Evolutionary conservation across 2,329 filamentous ascomycete species (phyloP), one percentile per base, ranked within the genome.

Genomic region (Fusarium sacchari): DNA sequence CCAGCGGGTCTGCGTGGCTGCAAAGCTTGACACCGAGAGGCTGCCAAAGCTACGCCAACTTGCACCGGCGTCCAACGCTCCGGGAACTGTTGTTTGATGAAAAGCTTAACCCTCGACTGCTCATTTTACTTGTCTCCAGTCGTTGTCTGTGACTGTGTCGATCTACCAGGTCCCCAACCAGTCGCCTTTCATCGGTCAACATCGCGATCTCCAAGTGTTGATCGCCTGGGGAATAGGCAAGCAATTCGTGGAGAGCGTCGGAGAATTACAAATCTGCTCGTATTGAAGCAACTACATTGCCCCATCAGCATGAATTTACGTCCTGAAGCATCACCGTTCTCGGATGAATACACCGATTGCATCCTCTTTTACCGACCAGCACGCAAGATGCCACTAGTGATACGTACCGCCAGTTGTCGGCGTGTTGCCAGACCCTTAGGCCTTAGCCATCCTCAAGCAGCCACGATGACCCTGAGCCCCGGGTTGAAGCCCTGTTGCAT

Each of bases 401-500:
- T 72, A 69, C 60, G 50, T 62, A 72, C 60, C 57, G 26, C 56
- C 55, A 71, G 42, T 50, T 65, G 57, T 73, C 53, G 59, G 66
- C 37, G 52, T 46, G 49, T 55, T 47, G 47, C 58, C 49, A 72
- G 63, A 43, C 57, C 49, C 57, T 49, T 63, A 64, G 44, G 49
- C 49, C 57, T 49, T 63, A 64, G 44, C 72, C 70, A 67, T 75
- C 61, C 58, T 58, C 56, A 60, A 67, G 39, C 66, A 64, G 68
- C 68, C 75, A 74, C 69, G 73, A 76, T 57, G 53, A 60, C 63
- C 71, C 73, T 64, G 64, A 50, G 43, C 58, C 69, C 69, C 71
- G 64, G 65, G 72, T 69, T 69, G 58, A 71, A 68, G 60, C 70
- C 72, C 64, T 77, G 71, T 58, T 65, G 75, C 73, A 77, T 77